Evolutionary conservation across 352 stramenopile species (phyloP).

Genomic region (Phytopythium boreale): DNA sequence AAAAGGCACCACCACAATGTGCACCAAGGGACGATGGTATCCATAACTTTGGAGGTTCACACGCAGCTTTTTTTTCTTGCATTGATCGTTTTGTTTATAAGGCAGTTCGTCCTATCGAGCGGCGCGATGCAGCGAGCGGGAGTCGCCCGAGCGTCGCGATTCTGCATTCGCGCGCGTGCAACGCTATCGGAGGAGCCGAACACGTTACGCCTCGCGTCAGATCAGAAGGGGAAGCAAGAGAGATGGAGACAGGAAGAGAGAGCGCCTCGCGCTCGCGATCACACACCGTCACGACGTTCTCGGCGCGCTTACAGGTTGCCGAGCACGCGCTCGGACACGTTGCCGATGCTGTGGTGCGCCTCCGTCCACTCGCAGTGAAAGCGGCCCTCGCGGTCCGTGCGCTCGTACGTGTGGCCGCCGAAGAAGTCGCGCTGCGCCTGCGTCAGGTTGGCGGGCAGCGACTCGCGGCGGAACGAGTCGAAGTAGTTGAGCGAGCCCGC

Average conservation of each 20-base stretch:
- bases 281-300: not conserved
- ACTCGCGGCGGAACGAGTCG: conserved; percentile 95
- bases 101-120: not conserved
- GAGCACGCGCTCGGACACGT: conserved; percentile 91
- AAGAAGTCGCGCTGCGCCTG: conserved; percentile 99
- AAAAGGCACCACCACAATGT: not conserved
- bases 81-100: conserved; percentile 5
- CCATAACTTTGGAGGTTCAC: not conserved
- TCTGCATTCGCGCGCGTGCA: not conserved
- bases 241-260: conserved; percentile 3
- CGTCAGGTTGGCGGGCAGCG: conserved; percentile 95
- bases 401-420: conserved; percentile 98
- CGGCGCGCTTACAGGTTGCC: conserved; percentile 84
- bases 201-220: not conserved
- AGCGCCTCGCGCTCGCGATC: not conserved
- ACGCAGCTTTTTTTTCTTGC: conserved; percentile 3
- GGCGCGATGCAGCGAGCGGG: not conserved
- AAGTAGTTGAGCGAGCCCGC: conserved; percentile 96
- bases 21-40: not conserved
- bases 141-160: no score
- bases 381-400: conserved; percentile 91
- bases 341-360: conserved; percentile 96
- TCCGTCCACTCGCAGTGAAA: conserved; percentile 98
- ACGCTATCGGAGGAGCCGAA: not conserved
- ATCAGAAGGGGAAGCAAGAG: not conserved